phyloP scores from a whole-genome alignment of 2,329 filamentous ascomycete species.

The Teratosphaeriaceae sp. region DNA sequence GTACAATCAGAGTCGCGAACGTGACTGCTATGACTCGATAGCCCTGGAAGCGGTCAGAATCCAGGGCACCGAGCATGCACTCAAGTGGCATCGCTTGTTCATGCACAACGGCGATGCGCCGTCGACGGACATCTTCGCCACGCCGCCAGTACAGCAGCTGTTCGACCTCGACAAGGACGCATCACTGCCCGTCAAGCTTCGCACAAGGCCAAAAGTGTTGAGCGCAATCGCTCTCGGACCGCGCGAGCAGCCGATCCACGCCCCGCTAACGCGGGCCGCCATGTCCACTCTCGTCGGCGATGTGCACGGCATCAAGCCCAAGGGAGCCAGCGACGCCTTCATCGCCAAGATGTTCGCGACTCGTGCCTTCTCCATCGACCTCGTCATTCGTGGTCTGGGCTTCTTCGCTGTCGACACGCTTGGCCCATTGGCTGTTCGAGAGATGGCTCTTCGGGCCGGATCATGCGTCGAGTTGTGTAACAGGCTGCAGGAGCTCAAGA shows the following conservation, averaged over 20 bases:
- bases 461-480: constrained; percentile 50
- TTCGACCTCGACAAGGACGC: constrained; percentile 16
- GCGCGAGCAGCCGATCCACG: neutral
- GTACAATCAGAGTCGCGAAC: constrained; percentile 31
- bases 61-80: constrained; percentile 20
- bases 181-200: constrained; percentile 18
- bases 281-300: constrained; percentile 31
- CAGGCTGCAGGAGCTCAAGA: constrained; percentile 55
- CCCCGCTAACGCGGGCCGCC: constrained; percentile 13
- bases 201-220: neutral
- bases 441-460: constrained; percentile 62
- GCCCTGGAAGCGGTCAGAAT: constrained; percentile 29
- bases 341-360: constrained; percentile 79
- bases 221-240: too few relatives aligned
- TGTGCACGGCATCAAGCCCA: constrained; percentile 37
- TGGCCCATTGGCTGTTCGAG: constrained; percentile 69
- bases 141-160: constrained; percentile 25
- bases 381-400: constrained; percentile 62
- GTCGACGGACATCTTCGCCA: constrained; percentile 25
- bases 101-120: constrained; percentile 32
- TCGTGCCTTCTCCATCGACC: constrained; percentile 64
- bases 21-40: constrained; percentile 37
- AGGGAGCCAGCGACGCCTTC: constrained; percentile 56
- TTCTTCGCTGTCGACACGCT: constrained; percentile 66
- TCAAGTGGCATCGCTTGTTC: constrained; percentile 37